Evolutionary conservation across 441 rosid genomes (phyloP).

Genomic region (Gossypium gossypioides): DNA sequence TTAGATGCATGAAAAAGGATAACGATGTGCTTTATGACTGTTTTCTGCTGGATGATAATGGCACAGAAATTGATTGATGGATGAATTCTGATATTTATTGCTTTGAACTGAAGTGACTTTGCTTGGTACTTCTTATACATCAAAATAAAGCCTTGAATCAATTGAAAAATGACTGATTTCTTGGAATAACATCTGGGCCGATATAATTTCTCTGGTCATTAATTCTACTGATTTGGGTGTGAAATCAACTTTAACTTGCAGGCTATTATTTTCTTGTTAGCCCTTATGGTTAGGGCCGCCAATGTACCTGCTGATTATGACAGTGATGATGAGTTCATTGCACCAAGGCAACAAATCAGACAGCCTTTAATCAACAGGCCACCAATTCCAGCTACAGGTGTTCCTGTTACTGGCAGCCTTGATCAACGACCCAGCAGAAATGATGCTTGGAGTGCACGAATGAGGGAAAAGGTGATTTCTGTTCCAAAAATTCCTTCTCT

Average conservation of each 20-base stretch:
- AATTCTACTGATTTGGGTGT: neutral
- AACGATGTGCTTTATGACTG: neutral
- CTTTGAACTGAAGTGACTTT: neutral
- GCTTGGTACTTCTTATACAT: neutral
- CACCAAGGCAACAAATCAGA: conserved; percentile 60
- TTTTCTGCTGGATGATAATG: neutral
- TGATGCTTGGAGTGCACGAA: conserved; percentile 98
- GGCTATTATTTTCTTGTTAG: conserved; percentile 78
- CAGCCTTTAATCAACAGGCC: conserved; percentile 80
- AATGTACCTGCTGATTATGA: conserved; percentile 71
- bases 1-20: conserved; percentile 1
- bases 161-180: neutral
- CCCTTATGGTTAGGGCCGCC: conserved; percentile 70
- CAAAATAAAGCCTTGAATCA: neutral
- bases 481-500: neutral
- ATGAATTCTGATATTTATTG: neutral
- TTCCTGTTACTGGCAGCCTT: conserved; percentile 59
- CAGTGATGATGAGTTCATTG: conserved; percentile 78
- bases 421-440: conserved; percentile 86
- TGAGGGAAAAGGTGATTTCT: conserved; percentile 84
- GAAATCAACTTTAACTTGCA: conserved; percentile 24
- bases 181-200: neutral
- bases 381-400: conserved; percentile 59
- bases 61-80: neutral
- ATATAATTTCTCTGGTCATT: neutral